These are phyloP conservation scores for Pelagophyceae sp. DNA, from an alignment of 352 stramenopile genomes.

Conservation along the genomic window DNA sequence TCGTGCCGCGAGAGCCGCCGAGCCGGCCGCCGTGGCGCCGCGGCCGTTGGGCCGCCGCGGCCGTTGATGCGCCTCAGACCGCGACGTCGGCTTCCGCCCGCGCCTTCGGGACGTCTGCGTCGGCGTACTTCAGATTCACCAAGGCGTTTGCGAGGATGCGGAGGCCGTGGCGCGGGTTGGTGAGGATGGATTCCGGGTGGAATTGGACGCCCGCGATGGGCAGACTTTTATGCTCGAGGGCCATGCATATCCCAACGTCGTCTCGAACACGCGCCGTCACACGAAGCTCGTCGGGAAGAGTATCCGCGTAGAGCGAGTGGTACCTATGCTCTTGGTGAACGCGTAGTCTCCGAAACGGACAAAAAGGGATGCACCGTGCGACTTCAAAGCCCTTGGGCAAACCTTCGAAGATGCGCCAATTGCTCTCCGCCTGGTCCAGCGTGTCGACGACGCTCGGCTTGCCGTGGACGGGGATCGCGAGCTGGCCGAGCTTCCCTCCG, in stretches of 20 bases:
- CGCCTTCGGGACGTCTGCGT: neutral
- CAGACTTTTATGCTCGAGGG: slow-evolving; percentile 63
- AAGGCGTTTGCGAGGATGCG: slow-evolving; percentile 42
- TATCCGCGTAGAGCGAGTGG: slow-evolving; percentile 68
- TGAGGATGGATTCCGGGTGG: slow-evolving; percentile 65
- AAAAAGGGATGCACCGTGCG: too few species aligned
- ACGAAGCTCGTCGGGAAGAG: slow-evolving; percentile 50
- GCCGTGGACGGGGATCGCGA: slow-evolving; percentile 71
- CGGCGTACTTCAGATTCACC: slow-evolving; percentile 25
- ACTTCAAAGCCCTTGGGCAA: slow-evolving; percentile 65
- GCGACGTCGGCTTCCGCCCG: neutral
- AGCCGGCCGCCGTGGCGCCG: too few species aligned
- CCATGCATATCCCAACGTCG: slow-evolving; percentile 59
- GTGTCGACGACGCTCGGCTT: slow-evolving; percentile 51
- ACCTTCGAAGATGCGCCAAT: slow-evolving; percentile 58
- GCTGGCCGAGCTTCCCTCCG: slow-evolving; percentile 59
- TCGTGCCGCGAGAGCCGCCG: too few species aligned
- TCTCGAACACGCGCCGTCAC: slow-evolving; percentile 62
- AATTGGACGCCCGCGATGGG: slow-evolving; percentile 76
- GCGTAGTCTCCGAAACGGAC: too few species aligned
- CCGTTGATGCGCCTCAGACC: too few species aligned
- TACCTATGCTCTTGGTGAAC: too few species aligned
- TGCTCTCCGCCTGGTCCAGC: neutral
- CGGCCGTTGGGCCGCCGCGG: too few species aligned
- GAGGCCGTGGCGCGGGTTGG: slow-evolving; percentile 38